A percentile compares a stretch with the other conserved stretches of the same genome.
Conservation (phyloP, 202 grass and related monocot species). For the Schoenoplectus triqueter region DNA sequence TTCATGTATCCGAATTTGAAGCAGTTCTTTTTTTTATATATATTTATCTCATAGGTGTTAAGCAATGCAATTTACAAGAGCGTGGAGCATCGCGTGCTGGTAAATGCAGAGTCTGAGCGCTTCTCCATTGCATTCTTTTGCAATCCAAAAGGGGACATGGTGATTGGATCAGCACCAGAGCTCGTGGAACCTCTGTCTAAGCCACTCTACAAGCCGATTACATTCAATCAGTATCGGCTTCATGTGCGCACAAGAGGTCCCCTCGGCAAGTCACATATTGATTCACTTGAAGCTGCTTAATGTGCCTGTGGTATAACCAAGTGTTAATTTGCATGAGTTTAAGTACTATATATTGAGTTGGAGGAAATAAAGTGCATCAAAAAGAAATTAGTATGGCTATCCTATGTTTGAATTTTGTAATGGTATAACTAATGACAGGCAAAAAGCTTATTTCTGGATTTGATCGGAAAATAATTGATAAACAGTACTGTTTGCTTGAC, state of each 20-base stretch:
- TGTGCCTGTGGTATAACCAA: background rate
- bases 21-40: background rate
- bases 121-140: slow-evolving; percentile 71
- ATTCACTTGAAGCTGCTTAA: slow-evolving; percentile 39
- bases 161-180: slow-evolving; percentile 45
- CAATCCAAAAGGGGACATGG: slow-evolving; percentile 61
- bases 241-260: slow-evolving; percentile 55
- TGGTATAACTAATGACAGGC: background rate
- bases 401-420: background rate
- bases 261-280: slow-evolving; percentile 48
- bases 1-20: background rate
- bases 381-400: background rate
- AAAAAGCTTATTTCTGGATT: background rate
- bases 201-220: slow-evolving; percentile 44
- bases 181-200: slow-evolving; percentile 36
- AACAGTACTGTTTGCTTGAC: too few relatives aligned
- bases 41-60: slow-evolving; percentile 42
- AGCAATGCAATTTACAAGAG: slow-evolving; percentile 66
- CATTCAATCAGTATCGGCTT: slow-evolving; percentile 56
- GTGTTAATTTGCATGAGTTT: background rate
- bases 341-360: background rate
- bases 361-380: background rate
- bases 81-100: slow-evolving; percentile 63
- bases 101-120: slow-evolving; percentile 43
- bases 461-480: too few relatives aligned